phyloP scores from a whole-genome alignment of 495 filamentous ascomycete genomes.

The Neurospora cerealis region DNA sequence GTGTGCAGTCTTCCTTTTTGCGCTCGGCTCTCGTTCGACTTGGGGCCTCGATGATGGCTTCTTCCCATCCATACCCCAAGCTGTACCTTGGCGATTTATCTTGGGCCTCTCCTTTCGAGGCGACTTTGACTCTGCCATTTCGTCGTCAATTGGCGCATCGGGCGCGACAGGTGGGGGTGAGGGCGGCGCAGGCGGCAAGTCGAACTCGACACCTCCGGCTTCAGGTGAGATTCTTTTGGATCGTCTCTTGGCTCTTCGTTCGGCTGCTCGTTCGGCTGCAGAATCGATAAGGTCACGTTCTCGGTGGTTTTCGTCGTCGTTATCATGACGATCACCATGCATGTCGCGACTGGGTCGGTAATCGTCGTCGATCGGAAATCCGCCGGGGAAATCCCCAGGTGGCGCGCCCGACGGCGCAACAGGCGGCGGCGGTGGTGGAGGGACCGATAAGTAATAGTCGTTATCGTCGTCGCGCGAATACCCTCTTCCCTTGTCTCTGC shows the following conservation, averaged over 20 bases:
- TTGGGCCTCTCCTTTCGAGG: conserved; percentile 37
- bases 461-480: conserved; percentile 2
- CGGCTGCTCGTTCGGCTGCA: conserved; percentile 30
- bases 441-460: conserved; percentile 10
- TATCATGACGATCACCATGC: conserved; percentile 3
- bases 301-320: not conserved
- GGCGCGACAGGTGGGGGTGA: conserved; percentile 35
- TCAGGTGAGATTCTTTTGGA: conserved; percentile 18
- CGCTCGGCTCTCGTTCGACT: conserved; percentile 23
- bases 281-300: not conserved
- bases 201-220: conserved; percentile 15
- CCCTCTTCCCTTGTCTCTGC: conserved; percentile 11
- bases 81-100: conserved; percentile 32
- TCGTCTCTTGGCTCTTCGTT: conserved; percentile 28
- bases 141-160: conserved; percentile 20
- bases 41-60: conserved; percentile 29
- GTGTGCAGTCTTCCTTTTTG: conserved; percentile 21
- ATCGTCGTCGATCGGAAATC: conserved; percentile 35
- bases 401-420: conserved; percentile 34
- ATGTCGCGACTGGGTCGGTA: conserved; percentile 4
- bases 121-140: conserved; percentile 25
- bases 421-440: conserved; percentile 9
- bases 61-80: conserved; percentile 34
- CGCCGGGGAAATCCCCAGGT: conserved; percentile 39
- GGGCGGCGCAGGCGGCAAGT: conserved; percentile 20